These are phyloP conservation scores for Immersiella caudata DNA, from an alignment of 495 filamentous ascomycete genomes.

Conservation along the genomic window DNA sequence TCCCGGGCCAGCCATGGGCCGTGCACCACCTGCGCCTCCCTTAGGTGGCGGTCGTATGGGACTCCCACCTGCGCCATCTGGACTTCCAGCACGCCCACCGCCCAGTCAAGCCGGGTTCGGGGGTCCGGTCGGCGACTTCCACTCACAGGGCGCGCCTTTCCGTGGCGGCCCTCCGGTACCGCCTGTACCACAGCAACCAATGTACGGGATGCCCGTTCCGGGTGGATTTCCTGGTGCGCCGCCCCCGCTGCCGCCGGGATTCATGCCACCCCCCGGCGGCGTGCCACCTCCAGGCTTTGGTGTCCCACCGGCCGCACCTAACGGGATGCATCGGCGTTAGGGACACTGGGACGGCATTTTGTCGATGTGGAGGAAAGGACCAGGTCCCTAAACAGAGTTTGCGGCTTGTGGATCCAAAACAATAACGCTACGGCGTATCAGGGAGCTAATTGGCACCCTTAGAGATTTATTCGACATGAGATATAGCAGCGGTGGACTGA, in stretches of 20 bases:
- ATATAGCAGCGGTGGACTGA: no score
- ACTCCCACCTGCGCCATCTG: conserved; percentile 68
- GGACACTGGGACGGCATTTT: neutral
- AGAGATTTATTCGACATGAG: no score
- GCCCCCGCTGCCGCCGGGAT: conserved; percentile 37
- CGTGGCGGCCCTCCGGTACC: conserved; percentile 25
- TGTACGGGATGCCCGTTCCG: conserved; percentile 35
- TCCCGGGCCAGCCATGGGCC: conserved; percentile 47
- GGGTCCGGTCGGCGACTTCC: conserved; percentile 68
- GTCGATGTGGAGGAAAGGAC: no score
- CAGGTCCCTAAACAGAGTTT: no score
- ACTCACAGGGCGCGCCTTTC: conserved; percentile 31
- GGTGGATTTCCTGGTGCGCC: conserved; percentile 36
- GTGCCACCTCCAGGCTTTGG: conserved; percentile 29
- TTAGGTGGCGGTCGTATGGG: conserved; percentile 22
- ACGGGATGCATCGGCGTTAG: conserved; percentile 27
- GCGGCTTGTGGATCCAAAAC: no score
- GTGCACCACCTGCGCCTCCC: conserved; percentile 33
- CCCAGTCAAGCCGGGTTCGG: conserved; percentile 78
- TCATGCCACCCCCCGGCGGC: conserved; percentile 34
- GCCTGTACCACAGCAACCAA: conserved; percentile 23
- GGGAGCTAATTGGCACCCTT: no score
- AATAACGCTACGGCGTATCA: no score
- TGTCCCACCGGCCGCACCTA: conserved; percentile 23
- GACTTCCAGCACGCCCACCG: conserved; percentile 77